A percentile compares a stretch with the other conserved stretches of the same genome.
phyloP scores from a whole-genome alignment of 169 alveolate species.

The Babesia divergens region DNA sequence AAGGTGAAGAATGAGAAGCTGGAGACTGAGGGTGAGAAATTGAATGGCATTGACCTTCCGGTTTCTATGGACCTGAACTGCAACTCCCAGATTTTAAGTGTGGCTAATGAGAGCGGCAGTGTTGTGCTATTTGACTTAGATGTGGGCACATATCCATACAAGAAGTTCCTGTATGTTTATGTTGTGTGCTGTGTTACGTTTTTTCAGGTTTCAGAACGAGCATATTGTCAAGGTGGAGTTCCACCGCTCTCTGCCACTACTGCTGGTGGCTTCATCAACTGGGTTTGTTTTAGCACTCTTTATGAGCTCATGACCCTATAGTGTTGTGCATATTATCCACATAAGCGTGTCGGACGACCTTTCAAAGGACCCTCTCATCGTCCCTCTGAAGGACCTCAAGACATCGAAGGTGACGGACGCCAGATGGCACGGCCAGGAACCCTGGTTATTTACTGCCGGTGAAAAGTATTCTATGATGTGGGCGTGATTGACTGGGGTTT shows the following conservation, averaged over 20 bases:
- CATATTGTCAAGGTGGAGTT: slow-evolving; percentile 37
- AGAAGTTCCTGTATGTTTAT: slow-evolving; percentile 36
- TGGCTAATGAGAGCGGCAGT: slow-evolving; percentile 48
- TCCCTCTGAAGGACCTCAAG: slow-evolving; percentile 57
- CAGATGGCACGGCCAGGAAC: slow-evolving; percentile 52
- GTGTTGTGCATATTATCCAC: slow-evolving; percentile 40
- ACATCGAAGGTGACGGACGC: slow-evolving; percentile 23
- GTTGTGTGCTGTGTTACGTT: background rate
- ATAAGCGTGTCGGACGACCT: slow-evolving; percentile 43
- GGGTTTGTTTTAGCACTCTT: slow-evolving; percentile 16
- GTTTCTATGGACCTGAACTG: slow-evolving; percentile 55
- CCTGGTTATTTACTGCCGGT: slow-evolving; percentile 46
- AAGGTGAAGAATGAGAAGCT: slow-evolving; percentile 16
- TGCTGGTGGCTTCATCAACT: slow-evolving; percentile 35
- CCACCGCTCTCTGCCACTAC: slow-evolving; percentile 46
- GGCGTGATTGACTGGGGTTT: slow-evolving; percentile 33
- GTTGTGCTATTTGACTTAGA: slow-evolving; percentile 46
- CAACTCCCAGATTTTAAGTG: slow-evolving; percentile 13
- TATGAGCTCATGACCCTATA: background rate
- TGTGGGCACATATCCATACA: slow-evolving; percentile 58
- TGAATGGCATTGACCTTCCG: slow-evolving; percentile 56
- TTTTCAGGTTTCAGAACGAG: slow-evolving; percentile 28
- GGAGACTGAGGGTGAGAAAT: slow-evolving; percentile 39
- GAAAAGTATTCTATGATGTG: slow-evolving; percentile 22
- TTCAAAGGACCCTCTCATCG: slow-evolving; percentile 44